Conservation (phyloP, 257 asterid species). For the Nicotiana tomentosiformis region DNA sequence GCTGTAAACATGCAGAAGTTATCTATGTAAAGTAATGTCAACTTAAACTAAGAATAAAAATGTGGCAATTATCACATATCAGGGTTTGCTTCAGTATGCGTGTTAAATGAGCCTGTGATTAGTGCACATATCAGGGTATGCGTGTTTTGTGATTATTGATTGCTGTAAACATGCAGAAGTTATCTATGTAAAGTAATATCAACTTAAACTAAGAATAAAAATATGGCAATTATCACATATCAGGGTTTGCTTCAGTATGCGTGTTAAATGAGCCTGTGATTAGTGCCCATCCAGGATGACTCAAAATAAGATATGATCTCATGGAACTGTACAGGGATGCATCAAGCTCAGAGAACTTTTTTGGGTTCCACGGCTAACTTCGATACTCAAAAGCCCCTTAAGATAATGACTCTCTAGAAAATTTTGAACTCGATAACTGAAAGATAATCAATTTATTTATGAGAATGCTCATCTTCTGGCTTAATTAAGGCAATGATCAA, state of each 20-base stretch:
- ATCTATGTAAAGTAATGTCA: slow-evolving; percentile 5
- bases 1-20: not conserved
- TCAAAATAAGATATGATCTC: not conserved
- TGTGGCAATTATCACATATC: not conserved
- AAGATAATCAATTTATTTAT: not conserved
- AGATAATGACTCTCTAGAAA: not conserved
- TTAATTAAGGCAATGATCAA: not conserved
- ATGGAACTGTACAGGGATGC: not conserved
- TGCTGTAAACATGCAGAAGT: too few species aligned
- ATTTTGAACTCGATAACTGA: not conserved
- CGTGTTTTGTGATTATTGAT: too few species aligned
- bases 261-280: not conserved
- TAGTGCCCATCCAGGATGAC: not conserved
- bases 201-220: not conserved
- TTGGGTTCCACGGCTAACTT: not conserved
- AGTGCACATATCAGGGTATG: too few species aligned
- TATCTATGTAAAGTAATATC: too few species aligned
- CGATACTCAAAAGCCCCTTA: not conserved
- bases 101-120: not conserved
- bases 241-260: not conserved
- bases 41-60: not conserved
- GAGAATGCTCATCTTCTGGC: not conserved
- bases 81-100: not conserved
- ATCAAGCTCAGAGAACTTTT: not conserved
- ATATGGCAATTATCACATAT: not conserved